Percentiles rank a stretch among this genome's conserved stretches.
These are phyloP conservation scores for Jackrogersella multiformis DNA, from an alignment of 495 filamentous ascomycete genomes.

Conservation along the genomic window DNA sequence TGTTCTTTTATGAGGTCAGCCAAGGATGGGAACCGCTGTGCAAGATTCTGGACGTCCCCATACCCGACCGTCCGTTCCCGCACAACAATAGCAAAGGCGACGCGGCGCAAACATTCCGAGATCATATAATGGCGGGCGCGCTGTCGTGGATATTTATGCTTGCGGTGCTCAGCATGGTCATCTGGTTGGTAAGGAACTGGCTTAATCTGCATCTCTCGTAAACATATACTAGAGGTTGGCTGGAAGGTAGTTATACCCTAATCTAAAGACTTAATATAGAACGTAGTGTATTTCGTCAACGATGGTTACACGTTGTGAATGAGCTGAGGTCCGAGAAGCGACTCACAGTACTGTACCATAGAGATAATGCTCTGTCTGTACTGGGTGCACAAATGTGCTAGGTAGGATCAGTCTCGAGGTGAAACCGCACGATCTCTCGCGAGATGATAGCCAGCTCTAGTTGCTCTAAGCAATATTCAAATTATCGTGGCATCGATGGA, in stretches of 20 bases:
- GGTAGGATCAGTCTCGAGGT: no score
- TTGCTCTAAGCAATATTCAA: no score
- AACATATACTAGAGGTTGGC: constrained; percentile 6
- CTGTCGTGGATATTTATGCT: constrained; percentile 43
- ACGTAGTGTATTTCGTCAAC: no score
- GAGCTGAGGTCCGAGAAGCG: no score
- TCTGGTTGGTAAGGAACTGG: constrained; percentile 36
- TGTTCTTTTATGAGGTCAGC: constrained; percentile 57
- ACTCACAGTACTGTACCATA: no score
- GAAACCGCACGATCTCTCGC: no score
- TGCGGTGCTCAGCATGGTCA: constrained; percentile 32
- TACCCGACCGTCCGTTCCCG: constrained; percentile 51
- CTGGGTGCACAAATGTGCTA: no score
- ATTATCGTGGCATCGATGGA: no score
- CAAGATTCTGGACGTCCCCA: constrained; percentile 48
- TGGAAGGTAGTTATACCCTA: not conserved
- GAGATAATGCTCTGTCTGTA: no score
- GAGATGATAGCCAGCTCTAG: no score
- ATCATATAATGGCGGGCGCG: constrained; percentile 37
- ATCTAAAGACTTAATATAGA: no score
- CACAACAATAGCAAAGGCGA: constrained; percentile 48
- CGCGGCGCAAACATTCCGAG: constrained; percentile 39
- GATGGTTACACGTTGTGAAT: no score
- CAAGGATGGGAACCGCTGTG: constrained; percentile 56
- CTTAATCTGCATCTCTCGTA: constrained; percentile 19